Evolutionary conservation across 768 basidiomycete species (phyloP), one percentile per base, ranked within the genome.

Genomic region (Daedalea quercina): DNA sequence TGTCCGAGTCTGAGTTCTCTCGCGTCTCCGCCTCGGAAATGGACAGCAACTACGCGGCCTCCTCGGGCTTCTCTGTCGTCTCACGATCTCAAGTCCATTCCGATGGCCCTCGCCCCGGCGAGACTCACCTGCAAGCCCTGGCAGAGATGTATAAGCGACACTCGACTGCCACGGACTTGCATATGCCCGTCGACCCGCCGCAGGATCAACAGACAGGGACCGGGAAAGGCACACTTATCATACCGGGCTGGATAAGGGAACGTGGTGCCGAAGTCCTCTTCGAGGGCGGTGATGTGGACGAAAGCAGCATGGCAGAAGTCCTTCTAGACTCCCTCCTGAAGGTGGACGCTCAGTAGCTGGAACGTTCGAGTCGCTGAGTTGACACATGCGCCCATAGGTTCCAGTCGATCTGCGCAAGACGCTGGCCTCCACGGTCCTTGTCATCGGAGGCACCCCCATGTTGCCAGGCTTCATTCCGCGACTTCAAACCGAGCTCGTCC

Each of bases 181-280:
- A 76, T 4, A 77, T 91, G 69, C 77, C 75, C 2, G 87, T 91
- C 20, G 69, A 74, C 15, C 87, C 88, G 25, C 86, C 90, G 7
- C 64, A 70, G 2, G 72, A 78, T 12, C 85, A 87, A 61, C 84
- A 82, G 59, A 71, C 74, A 12, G 85, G 87, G 0, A 85, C 86
- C 1, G 90, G 89, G 2, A 72, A 77, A 8, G 92, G 89, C 0
- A 91, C 85, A 0, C 67, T 96, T 44, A 74, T 90, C 43, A 80
- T 98, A 42, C 95, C 95, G 1, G 95, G 95, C 2, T 99, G 96
- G 96, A 77, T 99, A 37, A 72, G 95, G 41, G 95, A 98, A 65
- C 77, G 94, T 13, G 87, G 87, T 1, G 84, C 94, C 1, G 96
- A 98, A 67, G 78, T 95, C 4, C 71, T 97, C 9, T 97, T 96